Evolutionary conservation across 331 rosid species (phyloP), one percentile per base, ranked within the genome.

Genomic region (Arachis monticola): DNA sequence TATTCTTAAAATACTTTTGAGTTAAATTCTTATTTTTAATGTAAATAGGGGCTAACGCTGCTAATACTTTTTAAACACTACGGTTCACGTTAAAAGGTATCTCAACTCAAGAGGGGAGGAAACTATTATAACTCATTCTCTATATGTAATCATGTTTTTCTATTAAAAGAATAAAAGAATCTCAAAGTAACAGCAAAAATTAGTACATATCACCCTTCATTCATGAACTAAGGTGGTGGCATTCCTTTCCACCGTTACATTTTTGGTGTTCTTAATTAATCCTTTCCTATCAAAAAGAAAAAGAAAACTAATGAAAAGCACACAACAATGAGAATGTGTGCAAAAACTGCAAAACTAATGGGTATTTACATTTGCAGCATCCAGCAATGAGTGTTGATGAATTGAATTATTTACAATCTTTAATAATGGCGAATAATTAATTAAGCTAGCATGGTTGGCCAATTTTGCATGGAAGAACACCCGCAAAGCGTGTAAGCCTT

Each of bases 401-500:
- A 44, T 44, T 44, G 9, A 44, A 44, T 35, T 35, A 22, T 22
- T 22, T 22, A 22, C 27, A 22, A 22, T 22, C 27, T 22, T 22
- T 22, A 22, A 22, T 22, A 22, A 22, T 41, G 45, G 45, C 45
- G 27, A 22, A 22, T 41, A 41, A 41, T 0, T 41, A 6, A 41
- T 41, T 41, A 41, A 22, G 27, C 27, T 22, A 22, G 6, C 45
- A 41, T 3, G 45, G 45, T 41, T 41, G 17, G 51, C 3, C 5
- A 2, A 27, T 9, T 27, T 13, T 67, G 45, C 59, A 67, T 6
- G 22, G 6, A 5, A 91, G 83, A 2, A 68, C 68, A 0, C 92
- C 97, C 5, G 92, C 9, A 61, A 50, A 77, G 5, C 87, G 88
- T 1, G 94, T 85, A 31, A 91, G 83, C n/a, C 76, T 53, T 10